These are phyloP conservation scores for Aspergillus costaricaensis DNA, from an alignment of 2,329 filamentous ascomycete species.

Conservation along the genomic window DNA sequence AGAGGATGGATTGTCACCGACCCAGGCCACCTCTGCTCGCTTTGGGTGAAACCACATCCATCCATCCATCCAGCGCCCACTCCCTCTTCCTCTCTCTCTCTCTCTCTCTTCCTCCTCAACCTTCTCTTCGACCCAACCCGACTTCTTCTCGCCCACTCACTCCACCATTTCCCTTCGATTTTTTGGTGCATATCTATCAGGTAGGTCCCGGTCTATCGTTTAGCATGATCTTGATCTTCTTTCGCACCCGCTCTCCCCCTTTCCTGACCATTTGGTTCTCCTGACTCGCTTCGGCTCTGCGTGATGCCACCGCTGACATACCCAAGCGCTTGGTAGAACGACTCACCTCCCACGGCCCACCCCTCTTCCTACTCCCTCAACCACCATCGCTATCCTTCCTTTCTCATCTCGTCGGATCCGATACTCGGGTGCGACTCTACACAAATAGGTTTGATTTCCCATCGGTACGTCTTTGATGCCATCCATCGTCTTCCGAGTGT, in stretches of 20 bases:
- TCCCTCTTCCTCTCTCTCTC: conserved; percentile 11
- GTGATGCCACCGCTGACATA: conserved; percentile 43
- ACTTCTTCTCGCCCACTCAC: conserved; percentile 11
- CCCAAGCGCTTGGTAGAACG: conserved; percentile 40
- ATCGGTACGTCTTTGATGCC: conserved; percentile 37
- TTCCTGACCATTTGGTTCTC: conserved; percentile 14
- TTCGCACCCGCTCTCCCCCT: conserved; percentile 1
- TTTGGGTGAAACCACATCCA: conserved; percentile 43
- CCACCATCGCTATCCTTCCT: conserved; percentile 25
- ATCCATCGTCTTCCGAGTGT: conserved; percentile 38
- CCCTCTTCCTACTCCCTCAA: conserved; percentile 20
- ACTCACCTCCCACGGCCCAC: conserved; percentile 29
- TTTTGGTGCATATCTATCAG: conserved; percentile 11
- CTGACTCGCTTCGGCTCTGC: conserved; percentile 27
- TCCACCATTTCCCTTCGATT: conserved; percentile 9
- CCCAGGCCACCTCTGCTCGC: conserved; percentile 32
- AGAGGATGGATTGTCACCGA: conserved; percentile 18
- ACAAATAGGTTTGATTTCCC: conserved; percentile 26
- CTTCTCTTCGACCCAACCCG: conserved; percentile 18
- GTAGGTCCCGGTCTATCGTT: conserved; percentile 15
- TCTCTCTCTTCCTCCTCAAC: conserved; percentile 17
- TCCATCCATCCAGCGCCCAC: conserved; percentile 18
- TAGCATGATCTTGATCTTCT: not conserved
- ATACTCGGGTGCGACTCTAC: conserved; percentile 34
- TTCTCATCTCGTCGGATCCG: conserved; percentile 22